A percentile compares a stretch with the other conserved stretches of the same genome.
Conservation (phyloP, 257 asterid species). For the Solanum clarkiae region DNA sequence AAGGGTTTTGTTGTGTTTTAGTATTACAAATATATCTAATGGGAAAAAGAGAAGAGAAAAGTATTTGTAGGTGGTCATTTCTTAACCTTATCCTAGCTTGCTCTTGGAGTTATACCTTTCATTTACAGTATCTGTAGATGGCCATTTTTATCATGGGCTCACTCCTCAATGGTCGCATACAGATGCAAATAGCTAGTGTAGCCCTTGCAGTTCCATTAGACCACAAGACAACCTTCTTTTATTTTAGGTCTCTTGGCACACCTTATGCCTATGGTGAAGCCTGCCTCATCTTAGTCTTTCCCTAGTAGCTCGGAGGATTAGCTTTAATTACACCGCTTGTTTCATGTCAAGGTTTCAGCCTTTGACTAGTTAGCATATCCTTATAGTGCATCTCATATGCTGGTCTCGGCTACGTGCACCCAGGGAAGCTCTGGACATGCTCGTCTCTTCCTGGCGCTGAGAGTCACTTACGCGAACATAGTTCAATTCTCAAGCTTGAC, state of each 20-base stretch:
- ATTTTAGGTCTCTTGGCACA: neutral
- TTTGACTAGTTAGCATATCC: neutral
- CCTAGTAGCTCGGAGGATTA: neutral
- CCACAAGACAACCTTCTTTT: neutral
- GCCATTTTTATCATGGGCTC: neutral
- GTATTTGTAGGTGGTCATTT: neutral
- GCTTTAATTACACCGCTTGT: neutral
- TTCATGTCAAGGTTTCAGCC: neutral
- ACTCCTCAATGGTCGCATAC: neutral
- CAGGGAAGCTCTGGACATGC: conserved; percentile 7
- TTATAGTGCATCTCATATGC: neutral
- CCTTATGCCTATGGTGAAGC: neutral
- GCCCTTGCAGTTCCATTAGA: neutral
- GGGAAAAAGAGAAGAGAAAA: neutral
- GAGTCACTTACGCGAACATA: neutral
- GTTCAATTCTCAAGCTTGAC: neutral
- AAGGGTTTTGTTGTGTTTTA: neutral
- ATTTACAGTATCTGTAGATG: neutral
- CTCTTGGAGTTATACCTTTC: neutral
- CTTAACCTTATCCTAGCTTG: neutral
- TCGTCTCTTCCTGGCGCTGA: conserved; percentile 2
- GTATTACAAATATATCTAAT: neutral
- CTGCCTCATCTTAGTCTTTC: neutral
- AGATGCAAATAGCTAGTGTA: neutral
- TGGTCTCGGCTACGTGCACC: neutral